A percentile compares a stretch with the other conserved stretches of the same genome.
phyloP scores from a whole-genome alignment of 805 yeast genomes.

The Wickerhamiella kazuoi region DNA sequence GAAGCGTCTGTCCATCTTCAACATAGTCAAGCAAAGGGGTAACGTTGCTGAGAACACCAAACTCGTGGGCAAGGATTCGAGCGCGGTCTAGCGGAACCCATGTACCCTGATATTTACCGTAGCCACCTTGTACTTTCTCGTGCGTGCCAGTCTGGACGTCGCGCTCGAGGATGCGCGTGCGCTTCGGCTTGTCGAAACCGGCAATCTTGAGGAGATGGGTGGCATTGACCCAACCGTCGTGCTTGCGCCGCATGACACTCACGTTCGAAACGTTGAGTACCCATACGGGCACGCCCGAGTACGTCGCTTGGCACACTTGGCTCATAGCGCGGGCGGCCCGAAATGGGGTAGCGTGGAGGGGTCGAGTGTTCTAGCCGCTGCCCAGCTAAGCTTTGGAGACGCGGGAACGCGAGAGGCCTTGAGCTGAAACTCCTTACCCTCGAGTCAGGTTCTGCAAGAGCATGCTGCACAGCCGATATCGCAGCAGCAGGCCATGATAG shows the following conservation, averaged over 20 bases:
- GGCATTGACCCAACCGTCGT: conserved; percentile 94
- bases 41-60: conserved; percentile 44
- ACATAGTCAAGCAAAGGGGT: conserved; percentile 48
- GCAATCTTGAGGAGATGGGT: conserved; percentile 90
- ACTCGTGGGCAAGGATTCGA: conserved; percentile 42
- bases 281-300: conserved; percentile 29
- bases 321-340: no score
- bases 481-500: no score
- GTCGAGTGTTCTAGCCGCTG: no score
- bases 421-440: no score
- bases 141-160: conserved; percentile 77
- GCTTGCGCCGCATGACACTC: conserved; percentile 74
- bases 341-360: no score
- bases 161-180: conserved; percentile 79
- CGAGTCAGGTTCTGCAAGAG: no score
- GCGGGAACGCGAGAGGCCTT: no score
- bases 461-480: no score
- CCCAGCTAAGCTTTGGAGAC: no score
- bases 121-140: conserved; percentile 58
- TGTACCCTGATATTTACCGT: conserved; percentile 51
- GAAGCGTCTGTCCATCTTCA: conserved; percentile 27
- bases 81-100: conserved; percentile 56
- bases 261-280: conserved; percentile 46
- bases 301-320: conserved; percentile 26
- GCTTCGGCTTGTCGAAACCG: conserved; percentile 79